These are phyloP conservation scores for Amylocarpus encephaloides DNA, from an alignment of 2,329 filamentous ascomycete genomes.

Conservation along the genomic window DNA sequence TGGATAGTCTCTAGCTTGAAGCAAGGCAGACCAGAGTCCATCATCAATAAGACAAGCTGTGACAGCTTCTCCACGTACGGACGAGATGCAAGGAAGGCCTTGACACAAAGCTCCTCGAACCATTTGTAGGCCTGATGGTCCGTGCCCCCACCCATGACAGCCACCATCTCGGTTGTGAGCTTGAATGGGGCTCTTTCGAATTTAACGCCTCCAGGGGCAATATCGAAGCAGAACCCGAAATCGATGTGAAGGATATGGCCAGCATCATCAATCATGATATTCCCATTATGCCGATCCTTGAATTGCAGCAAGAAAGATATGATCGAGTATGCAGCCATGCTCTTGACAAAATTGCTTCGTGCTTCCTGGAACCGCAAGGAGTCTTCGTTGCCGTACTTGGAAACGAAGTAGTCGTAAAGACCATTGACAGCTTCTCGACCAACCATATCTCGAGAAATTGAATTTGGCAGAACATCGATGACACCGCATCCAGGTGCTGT, in stretches of 20 bases:
- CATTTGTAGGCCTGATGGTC: conserved; percentile 85
- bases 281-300: conserved; percentile 98
- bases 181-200: conserved; percentile 99
- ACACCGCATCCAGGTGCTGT: conserved; percentile 96
- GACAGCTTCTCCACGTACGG: conserved; percentile 83
- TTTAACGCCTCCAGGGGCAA: conserved; percentile 90
- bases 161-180: conserved; percentile 92
- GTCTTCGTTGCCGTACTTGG: conserved; percentile 95
- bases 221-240: conserved; percentile 99
- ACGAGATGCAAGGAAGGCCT: conserved; percentile 83
- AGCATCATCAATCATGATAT: conserved; percentile 98
- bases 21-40: conserved; percentile 91
- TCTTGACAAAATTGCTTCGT: conserved; percentile 96
- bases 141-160: conserved; percentile 90
- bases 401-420: conserved; percentile 95
- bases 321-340: conserved; percentile 96
- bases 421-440: conserved; percentile 97
- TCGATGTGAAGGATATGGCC: conserved; percentile 98
- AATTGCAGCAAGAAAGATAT: conserved; percentile 97
- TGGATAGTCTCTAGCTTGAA: conserved; percentile 95
- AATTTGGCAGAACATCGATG: conserved; percentile 96
- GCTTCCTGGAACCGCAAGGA: conserved; percentile 92
- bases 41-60: conserved; percentile 89
- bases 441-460: conserved; percentile 97
- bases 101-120: conserved; percentile 95